Conservation (phyloP, 1,284 basidiomycete species). For the Exsudoporus floridanus region DNA sequence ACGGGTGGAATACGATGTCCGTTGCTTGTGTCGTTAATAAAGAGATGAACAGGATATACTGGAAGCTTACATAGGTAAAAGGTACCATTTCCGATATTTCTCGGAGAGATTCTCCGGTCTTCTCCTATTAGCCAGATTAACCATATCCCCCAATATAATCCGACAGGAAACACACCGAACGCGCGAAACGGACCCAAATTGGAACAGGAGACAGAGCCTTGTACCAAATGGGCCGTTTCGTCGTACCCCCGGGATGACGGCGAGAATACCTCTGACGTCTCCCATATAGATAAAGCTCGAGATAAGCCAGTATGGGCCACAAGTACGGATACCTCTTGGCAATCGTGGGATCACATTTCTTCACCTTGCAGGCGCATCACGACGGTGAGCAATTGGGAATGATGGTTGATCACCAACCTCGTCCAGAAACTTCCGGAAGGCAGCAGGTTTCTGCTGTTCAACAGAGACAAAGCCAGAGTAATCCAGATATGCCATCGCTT, state of each 20-base stretch:
- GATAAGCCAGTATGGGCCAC: slow-evolving; percentile 25
- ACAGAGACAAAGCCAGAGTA: not conserved
- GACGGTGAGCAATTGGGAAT: not conserved
- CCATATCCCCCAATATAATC: not conserved
- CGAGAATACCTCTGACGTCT: not conserved
- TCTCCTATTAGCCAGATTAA: slow-evolving; percentile 6
- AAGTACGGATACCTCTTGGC: slow-evolving; percentile 15
- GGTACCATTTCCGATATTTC: not conserved
- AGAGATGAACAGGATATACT: not conserved
- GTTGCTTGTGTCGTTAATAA: slow-evolving; percentile 2
- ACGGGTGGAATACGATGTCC: too few relatives aligned
- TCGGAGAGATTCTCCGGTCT: slow-evolving; percentile 7
- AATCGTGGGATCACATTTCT: slow-evolving; percentile 8
- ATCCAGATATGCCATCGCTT: slow-evolving; percentile 3
- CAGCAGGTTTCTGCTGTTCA: slow-evolving; percentile 14
- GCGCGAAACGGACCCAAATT: slow-evolving; percentile 14
- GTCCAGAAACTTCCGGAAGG: slow-evolving; percentile 14
- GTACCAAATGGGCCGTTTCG: accelerated
- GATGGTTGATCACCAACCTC: slow-evolving; percentile 7
- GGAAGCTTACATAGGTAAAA: slow-evolving; percentile 1
- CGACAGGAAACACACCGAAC: slow-evolving; percentile 8
- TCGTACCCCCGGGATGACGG: too few relatives aligned
- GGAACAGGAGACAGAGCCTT: not conserved
- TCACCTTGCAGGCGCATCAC: slow-evolving; percentile 14
- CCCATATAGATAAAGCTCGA: slow-evolving; percentile 16